phyloP scores from a whole-genome alignment of 306 rosid species.

The Biancaea sappan region DNA sequence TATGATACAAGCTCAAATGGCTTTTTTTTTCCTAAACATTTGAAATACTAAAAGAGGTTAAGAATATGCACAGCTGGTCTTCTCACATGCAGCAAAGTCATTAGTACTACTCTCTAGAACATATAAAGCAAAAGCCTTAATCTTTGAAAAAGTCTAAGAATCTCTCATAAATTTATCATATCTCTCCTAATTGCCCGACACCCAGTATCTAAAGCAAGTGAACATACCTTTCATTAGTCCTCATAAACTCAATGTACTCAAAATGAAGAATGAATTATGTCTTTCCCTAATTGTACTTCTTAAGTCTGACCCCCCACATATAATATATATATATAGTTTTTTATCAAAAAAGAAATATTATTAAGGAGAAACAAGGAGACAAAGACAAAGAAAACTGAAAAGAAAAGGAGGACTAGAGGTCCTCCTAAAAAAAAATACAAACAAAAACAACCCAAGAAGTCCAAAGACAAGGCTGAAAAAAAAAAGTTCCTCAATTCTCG shows the following conservation, averaged over 20 bases:
- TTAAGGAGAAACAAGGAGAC: too few relatives aligned
- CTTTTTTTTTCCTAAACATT: background rate
- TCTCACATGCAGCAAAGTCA: background rate
- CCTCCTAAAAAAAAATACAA: too few relatives aligned
- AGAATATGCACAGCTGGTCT: background rate
- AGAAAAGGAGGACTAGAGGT: too few relatives aligned
- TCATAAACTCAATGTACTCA: background rate
- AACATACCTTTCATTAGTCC: background rate
- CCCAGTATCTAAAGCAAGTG: background rate
- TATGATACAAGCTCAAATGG: background rate
- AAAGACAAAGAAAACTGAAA: too few relatives aligned
- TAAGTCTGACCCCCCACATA: background rate
- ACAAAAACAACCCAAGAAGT: too few relatives aligned
- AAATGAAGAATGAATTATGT: background rate
- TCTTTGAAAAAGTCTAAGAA: background rate
- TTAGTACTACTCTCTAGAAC: background rate
- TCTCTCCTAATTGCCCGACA: background rate
- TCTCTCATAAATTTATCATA: background rate
- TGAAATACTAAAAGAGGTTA: background rate
- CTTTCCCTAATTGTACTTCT: background rate
- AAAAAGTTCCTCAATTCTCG: too few relatives aligned
- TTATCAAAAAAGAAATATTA: too few relatives aligned
- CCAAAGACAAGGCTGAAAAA: too few relatives aligned
- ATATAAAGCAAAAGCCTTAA: background rate
- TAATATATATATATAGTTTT: too few relatives aligned